Evolutionary conservation across 352 stramenopile genomes (phyloP), one percentile per base, ranked within the genome.

Genomic region (Phytophthora hybrid): DNA sequence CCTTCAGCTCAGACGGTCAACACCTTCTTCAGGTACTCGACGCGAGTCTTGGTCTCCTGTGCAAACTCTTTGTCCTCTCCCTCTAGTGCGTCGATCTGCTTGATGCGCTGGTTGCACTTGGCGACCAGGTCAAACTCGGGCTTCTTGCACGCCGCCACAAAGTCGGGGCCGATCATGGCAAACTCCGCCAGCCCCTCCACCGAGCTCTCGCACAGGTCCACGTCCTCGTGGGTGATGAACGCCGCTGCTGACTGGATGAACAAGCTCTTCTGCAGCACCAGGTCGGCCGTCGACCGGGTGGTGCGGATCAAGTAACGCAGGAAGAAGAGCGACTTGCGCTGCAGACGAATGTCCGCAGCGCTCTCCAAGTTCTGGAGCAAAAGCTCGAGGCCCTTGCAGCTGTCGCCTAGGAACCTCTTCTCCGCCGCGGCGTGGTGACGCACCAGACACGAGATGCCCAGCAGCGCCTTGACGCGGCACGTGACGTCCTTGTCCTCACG

Each of bases 261-360:
- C 29, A 86, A 81, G 19, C 79, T 56, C 32, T 66, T 70, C 5
- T 90, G 63, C 37, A 79, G 57, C 29, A 95, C 69, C 13, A 79
- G 32, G 55, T 88, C 76, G 0, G 86, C 85, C 18, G 86, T 94
- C 19, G 74, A 71, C 3, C 78, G 77, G 7, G 80, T 85, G 52
- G 80, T 92, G 66, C 86, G 81, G 54, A 93, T 87, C 10, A 97
- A 68, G 74, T 94, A 95, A 16, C 88, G 87, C 65, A 94, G 67
- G 57, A 97, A 90, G 69, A 97, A 97, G 11, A 97, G 76, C 65
- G 90, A 78, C 72, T 94, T 95, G 68, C 90, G 88, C 72, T 94
- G 84, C 57, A 97, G 74, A 5, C 88, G 84, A 44, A 95, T 67
- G 71, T 95, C 90, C 44, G 66, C 73, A 9, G 77, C 76, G 0